Base-by-base conservation (phyloP, 2,329 filamentous ascomycete genomes). In the Trematosphaeria pertusa region DNA sequence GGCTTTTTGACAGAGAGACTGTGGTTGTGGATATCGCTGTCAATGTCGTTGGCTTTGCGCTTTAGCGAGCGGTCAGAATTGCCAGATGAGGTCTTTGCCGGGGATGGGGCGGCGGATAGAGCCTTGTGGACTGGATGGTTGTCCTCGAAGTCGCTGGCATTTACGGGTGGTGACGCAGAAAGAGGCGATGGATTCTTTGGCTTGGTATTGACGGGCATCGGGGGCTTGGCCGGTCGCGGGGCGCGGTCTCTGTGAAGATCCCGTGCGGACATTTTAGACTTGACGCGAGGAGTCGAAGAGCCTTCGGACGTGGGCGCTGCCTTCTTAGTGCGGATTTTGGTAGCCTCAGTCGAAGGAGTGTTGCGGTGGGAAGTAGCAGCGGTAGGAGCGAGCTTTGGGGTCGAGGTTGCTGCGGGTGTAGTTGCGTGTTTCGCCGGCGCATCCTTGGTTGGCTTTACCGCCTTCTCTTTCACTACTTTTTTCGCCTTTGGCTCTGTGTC, bases 171-270 rank as follows among this genome's bases (percentile, higher is more conserved):
- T 2, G 83, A 85, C 5, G 81, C 82, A 8, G 80, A 82, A 9
- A 86, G 77, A 10, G 82, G 83, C 12, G 84, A 86, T 2, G 82
- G 82, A 42, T 85, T 85, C 60, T 79, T 81, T 1, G 83, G 81
- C 32, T 81, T 83, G 49, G 75, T 83, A 71, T 74, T 68, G 18
- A 66, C 47, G 20, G 66, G 59, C 59, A 64, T 62, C 14, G 60
- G 52, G n/a, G 65, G 65, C 37, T 63, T 68, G 43, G 52, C 56
- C 28, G 61, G 55, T 21, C 53, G 65, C 22, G 40, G 59, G 48
- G 48, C 45, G 34, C 55, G 63, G 26, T 57, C 54, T 37, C 42
- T 54, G 21, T 58, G 56, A 8, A 55, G 35, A 35, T 69, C 61
- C 24, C 62, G 59, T 6, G 55, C 45, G 32, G 56, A 46, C 53